Evolutionary conservation across 352 stramenopile genomes (phyloP).

Genomic region (Poterioochromonas sp.): DNA sequence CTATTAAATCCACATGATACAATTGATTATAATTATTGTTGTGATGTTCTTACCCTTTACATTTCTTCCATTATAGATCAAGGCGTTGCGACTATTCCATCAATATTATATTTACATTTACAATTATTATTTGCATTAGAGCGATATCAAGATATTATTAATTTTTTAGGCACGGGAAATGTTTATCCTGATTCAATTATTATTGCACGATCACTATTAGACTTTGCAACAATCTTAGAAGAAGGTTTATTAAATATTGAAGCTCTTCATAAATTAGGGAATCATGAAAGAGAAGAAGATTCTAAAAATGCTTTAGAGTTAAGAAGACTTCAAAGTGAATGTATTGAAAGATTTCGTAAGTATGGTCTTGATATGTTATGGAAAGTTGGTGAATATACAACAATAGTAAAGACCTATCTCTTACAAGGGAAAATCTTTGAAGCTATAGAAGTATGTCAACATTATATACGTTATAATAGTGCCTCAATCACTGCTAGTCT

Average conservation of each 20-base stretch:
- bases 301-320: no score
- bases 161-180: neutral
- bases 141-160: neutral
- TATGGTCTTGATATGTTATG: slow-evolving; percentile 28
- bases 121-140: neutral
- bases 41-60: neutral
- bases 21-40: neutral
- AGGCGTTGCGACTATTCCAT: neutral
- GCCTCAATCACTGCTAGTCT: no score
- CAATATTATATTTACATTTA: neutral
- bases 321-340: no score
- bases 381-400: neutral
- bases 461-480: no score
- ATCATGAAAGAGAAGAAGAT: neutral
- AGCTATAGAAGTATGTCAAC: neutral
- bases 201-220: neutral
- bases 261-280: no score
- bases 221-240: neutral
- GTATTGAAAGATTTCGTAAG: no score
- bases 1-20: neutral
- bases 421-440: neutral
- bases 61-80: neutral
- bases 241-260: no score
- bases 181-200: neutral
- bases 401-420: neutral